phyloP scores from a whole-genome alignment of 768 basidiomycete species.

The Sistotremastrum suecicum region DNA sequence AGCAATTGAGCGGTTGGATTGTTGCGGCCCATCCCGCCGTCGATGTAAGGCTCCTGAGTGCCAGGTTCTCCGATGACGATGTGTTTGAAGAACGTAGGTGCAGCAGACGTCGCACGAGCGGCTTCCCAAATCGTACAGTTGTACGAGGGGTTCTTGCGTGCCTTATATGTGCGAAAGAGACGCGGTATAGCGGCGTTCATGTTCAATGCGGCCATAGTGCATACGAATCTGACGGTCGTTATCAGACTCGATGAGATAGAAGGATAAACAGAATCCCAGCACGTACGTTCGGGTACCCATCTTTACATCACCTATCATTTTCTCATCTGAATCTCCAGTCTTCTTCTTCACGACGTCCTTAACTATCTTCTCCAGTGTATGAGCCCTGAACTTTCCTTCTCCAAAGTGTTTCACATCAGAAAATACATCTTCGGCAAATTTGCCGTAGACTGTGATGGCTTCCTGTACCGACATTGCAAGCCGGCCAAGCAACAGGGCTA shows the following conservation, averaged over 20 bases:
- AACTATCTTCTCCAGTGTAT: constrained; percentile 4
- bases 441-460: constrained; percentile 10
- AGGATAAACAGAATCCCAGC: not conserved
- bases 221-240: not conserved
- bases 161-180: constrained; percentile 7
- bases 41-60: constrained; percentile 12
- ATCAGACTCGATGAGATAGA: not conserved
- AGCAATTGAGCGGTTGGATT: constrained; percentile 19
- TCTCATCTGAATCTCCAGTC: not conserved
- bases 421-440: constrained; percentile 8
- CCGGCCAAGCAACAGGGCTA: constrained; percentile 15
- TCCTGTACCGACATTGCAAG: constrained; percentile 12
- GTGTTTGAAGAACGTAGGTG: constrained; percentile 13
- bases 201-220: constrained; percentile 4
- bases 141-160: not conserved
- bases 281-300: too few relatives aligned
- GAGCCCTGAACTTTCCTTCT: constrained; percentile 1
- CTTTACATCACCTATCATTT: too few relatives aligned
- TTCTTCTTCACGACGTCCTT: not conserved
- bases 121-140: constrained; percentile 17
- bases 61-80: constrained; percentile 7
- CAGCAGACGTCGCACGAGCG: constrained; percentile 17
- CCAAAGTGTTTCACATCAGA: not conserved
- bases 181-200: not conserved
- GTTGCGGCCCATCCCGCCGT: constrained; percentile 20